Conservation (phyloP, 1,284 basidiomycete genomes). For the Tilletia indica region DNA sequence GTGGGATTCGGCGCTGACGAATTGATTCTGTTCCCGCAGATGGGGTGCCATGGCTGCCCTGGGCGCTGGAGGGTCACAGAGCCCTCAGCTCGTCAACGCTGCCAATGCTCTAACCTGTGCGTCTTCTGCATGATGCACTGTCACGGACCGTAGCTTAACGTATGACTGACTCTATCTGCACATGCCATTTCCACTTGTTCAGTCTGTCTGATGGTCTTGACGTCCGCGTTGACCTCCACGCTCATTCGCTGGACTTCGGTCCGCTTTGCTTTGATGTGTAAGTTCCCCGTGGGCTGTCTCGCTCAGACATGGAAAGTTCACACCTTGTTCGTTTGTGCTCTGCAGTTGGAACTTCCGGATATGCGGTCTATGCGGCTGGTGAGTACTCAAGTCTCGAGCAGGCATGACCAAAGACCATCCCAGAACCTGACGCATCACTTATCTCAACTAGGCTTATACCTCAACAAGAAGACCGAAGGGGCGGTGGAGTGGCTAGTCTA, state of each 20-base stretch:
- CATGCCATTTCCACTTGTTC: too few species aligned
- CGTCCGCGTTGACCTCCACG: slow-evolving; percentile 37
- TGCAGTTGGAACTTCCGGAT: slow-evolving; percentile 48
- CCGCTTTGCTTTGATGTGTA: slow-evolving; percentile 43
- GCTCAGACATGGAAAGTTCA: too few species aligned
- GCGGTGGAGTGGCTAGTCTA: slow-evolving; percentile 53
- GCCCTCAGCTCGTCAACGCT: slow-evolving; percentile 52
- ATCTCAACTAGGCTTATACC: slow-evolving; percentile 36
- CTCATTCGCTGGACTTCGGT: slow-evolving; percentile 45
- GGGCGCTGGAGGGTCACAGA: slow-evolving; percentile 52
- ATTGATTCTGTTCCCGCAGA: not conserved
- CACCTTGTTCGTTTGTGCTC: not conserved
- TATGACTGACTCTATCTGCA: not conserved
- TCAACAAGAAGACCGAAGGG: slow-evolving; percentile 35
- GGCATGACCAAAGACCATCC: not conserved
- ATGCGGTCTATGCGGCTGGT: slow-evolving; percentile 53
- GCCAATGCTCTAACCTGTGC: slow-evolving; percentile 56
- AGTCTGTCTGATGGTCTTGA: slow-evolving; percentile 37
- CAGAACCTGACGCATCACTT: not conserved
- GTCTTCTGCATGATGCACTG: slow-evolving; percentile 34
- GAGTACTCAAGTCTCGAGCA: not conserved
- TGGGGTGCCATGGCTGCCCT: slow-evolving; percentile 54
- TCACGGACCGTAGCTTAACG: not conserved
- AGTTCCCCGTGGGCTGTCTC: not conserved
- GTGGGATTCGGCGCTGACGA: too few species aligned